Base-by-base conservation (phyloP, 768 basidiomycete species). In the Lentinula raphanica region DNA sequence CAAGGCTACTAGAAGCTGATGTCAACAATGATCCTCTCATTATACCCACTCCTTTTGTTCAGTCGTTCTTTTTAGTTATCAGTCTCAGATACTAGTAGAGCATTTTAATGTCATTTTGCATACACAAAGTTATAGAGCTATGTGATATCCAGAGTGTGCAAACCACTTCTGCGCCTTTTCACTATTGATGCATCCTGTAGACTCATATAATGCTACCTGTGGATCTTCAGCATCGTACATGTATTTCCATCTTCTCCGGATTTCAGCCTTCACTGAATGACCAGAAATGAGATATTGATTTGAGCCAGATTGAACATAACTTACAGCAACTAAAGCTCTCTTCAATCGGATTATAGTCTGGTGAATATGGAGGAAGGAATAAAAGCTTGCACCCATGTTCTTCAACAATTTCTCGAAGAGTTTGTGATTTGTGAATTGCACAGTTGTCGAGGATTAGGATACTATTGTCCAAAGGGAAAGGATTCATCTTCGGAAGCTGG, bases 331-430 rank as follows among this genome's bases (percentile, higher is more conserved):
- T 66, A 54, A 70, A 72, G 15, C 63, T 68, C 59, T 72, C 71
- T 49, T 72, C 71, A 59, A 74, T 73, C 1, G 68, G 72, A 51
- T 73, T 74, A 63, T 69, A 64, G 49, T 75, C 71, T 0, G 71
- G 73, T 2, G 72, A 74, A 56, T 73, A 74, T 36, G 70, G 70
- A 15, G 71, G 71, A 0, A 73, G 60, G 44, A 65, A 72, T 15
- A 69, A 31, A 0, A 71, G 50, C 1, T 62, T 36, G 45, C 65
- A 65, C 9, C 65, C 72, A 68, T 9, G 15, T 19, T 8, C 64
- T 31, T 69, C 64, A n/a, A 70, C 58, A 12, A 69, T 19, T 19
- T 66, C 66, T 5, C 59, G 53, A 2, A 72, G 56, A 3, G 57
- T 60, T 15, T 56, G 31, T 28, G 49, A 59, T 40, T 70, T 66